Base-by-base conservation (phyloP, 2,329 filamentous ascomycete species). In the Coniella vitis region DNA sequence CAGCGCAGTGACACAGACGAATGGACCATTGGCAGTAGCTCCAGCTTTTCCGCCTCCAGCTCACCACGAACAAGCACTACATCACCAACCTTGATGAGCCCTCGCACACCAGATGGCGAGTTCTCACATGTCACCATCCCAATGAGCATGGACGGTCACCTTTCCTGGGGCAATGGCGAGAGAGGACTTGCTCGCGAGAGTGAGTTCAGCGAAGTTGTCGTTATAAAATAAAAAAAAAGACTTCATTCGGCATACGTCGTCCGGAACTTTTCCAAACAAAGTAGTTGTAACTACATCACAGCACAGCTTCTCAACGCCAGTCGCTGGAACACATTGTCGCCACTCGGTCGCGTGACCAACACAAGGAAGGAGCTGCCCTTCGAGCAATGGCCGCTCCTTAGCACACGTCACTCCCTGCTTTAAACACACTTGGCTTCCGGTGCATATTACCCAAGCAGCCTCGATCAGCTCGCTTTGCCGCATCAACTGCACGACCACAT, bases 1-100 rank as follows among this genome's bases (percentile, higher is more conserved):
- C 65, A 66, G 14, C 65, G 70, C 31, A 68, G 69, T 52, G 76
- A 90, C 57, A 89, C 85, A 60, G 90, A 95, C 58, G 89, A 93
- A 60, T 95, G 90, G 90, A 91, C 89, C 8, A 79, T 91, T 39
- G 89, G 87, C 52, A 93, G 88, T 57, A 90, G 83, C 47, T 93
- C 87, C 0, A 80, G 86, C 63, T 86, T 83, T 35, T 84, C 63
- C 31, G 38, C 35, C 38, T 41, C 36, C 8, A 66, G 63, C 3
- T 55, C 63, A 4, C 63, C 60, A 49, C 61, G 62, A 38, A 66
- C 64, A 55, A 71, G 69, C 49, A 72, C 65, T 44, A 58, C 71
- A 46, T 74, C 71, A 48, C 74, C 74, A 1, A 73, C 71, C 17
- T 70, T 71, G n/a, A 56, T 75, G 51, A 76, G 73, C 56, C 74